These are phyloP conservation scores for Orbilia blumenaviensis DNA, from an alignment of 2,329 filamentous ascomycete species.

Conservation along the genomic window DNA sequence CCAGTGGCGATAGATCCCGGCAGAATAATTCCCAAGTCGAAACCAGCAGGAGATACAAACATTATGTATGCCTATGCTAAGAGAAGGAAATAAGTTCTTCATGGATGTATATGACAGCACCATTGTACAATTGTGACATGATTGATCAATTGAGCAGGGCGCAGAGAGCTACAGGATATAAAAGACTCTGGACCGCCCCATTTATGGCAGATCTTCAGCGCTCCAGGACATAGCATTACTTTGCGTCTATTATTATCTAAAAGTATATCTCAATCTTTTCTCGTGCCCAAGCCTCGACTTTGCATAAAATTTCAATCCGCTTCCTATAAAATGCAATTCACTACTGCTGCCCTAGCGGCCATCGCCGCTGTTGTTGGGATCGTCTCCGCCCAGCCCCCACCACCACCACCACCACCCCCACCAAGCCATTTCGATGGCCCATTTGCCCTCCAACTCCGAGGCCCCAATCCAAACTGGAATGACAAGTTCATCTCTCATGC, in stretches of 20 bases:
- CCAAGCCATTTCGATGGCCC: slow-evolving; percentile 14
- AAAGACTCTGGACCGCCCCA: not conserved
- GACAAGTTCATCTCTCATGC: slow-evolving; percentile 27
- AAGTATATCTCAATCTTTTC: not conserved
- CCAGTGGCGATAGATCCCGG: not conserved
- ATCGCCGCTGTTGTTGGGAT: slow-evolving; percentile 11
- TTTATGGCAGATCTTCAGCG: not conserved
- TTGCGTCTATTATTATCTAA: not conserved
- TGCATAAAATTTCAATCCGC: too few relatives aligned
- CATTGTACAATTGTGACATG: not conserved
- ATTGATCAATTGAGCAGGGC: not conserved
- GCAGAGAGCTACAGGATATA: not conserved
- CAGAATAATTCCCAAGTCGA: not conserved
- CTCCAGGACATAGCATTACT: not conserved
- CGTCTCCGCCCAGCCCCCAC: slow-evolving; percentile 23
- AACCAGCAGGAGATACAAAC: not conserved
- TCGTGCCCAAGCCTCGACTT: too few relatives aligned
- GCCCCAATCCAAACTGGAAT: slow-evolving; percentile 14
- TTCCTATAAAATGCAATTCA: slow-evolving; percentile 37
- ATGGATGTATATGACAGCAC: not conserved
- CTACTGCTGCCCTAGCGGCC: slow-evolving; percentile 8
- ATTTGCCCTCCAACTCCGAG: slow-evolving; percentile 21
- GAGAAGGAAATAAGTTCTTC: slow-evolving; percentile 1
- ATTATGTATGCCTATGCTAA: not conserved
- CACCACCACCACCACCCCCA: slow-evolving; percentile 21